A percentile compares a stretch with the other conserved stretches of the same genome.
Conservation (phyloP, 2,329 filamentous ascomycete genomes). For the Talaromyces marneffei region DNA sequence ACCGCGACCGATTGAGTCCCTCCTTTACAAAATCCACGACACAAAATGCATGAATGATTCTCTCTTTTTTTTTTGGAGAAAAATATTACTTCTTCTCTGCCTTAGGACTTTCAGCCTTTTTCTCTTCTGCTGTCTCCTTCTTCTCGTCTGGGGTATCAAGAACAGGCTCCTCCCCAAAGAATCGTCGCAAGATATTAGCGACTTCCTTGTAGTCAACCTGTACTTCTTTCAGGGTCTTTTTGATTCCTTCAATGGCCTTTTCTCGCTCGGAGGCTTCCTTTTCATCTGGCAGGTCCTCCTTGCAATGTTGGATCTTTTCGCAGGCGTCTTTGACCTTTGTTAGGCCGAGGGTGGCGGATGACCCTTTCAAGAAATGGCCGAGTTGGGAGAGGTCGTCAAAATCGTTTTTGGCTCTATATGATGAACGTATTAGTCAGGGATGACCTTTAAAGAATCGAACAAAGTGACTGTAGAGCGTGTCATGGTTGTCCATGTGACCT, state of each 20-base stretch:
- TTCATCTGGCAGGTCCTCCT: slow-evolving; percentile 58
- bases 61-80: not conserved
- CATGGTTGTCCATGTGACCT: not conserved
- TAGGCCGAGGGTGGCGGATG: slow-evolving; percentile 86
- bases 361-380: slow-evolving; percentile 96
- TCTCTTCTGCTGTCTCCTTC: not conserved
- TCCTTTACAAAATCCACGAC: not conserved
- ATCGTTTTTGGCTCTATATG: slow-evolving; percentile 52
- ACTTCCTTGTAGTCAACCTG: slow-evolving; percentile 73
- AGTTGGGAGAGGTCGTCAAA: slow-evolving; percentile 72
- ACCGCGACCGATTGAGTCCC: not conserved
- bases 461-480: not conserved
- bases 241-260: slow-evolving; percentile 64
- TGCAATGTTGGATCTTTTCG: slow-evolving; percentile 89
- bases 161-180: slow-evolving; percentile 53
- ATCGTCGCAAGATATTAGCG: slow-evolving; percentile 63
- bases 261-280: slow-evolving; percentile 60
- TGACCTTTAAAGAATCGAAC: not conserved
- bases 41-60: not conserved
- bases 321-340: slow-evolving; percentile 87
- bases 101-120: slow-evolving; percentile 1
- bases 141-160: not conserved
- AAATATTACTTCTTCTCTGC: slow-evolving; percentile 8
- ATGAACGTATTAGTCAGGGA: not conserved
- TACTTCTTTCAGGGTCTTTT: slow-evolving; percentile 62